Base-by-base conservation (phyloP, 306 rosid species). In the Vachellia collinsii region DNA sequence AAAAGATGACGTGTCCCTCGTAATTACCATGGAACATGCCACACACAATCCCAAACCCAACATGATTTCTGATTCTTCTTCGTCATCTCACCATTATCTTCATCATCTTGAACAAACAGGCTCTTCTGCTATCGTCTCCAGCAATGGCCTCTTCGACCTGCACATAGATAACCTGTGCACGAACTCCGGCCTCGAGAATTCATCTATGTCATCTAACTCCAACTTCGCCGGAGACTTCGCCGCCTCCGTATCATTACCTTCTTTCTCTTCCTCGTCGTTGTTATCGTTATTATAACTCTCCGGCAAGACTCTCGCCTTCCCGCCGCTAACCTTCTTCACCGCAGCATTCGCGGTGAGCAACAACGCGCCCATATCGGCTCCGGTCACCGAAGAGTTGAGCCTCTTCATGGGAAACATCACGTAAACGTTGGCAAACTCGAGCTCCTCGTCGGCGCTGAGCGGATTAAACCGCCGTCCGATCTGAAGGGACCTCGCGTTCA, bases 91-190 rank as follows among this genome's bases (percentile, higher is more conserved):
- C 34, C 34, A 29, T 29, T 2, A 29, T 41, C 44, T 41, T 41
- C 44, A 41, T 41, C 81, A 41, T 41, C 81, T 63, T 11, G 83
- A 81, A 62, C 58, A 80, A n/a, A 85, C 59, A 0, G 87, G 85
- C 72, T 93, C 94, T 78, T 94, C 98, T 46, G 84, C 87, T 79
- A 94, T 94, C 14, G 97, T 94, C 79, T 90, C 98, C 68, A 94
- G 46, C 88, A 88, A 79, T 7, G 98, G 98, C 88, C 90, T 94
- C 89, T 79, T 94, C 4, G 95, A 92, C 83, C 95, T 89, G 62
- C 90, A 70, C 81, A 92, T 66, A 16, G 94, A 92, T 87, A 89
- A n/a, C 84, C 97, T 85, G 63, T 87, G 92, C 84, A 77, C 79
- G 61, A 89, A 78, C 75, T 89, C 92, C 17, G 92, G 89, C 69